Percentiles rank a stretch among this genome's conserved stretches.
Evolutionary conservation across 495 filamentous ascomycete genomes (phyloP).

Genomic region (Hypomontagnella monticulosa): DNA sequence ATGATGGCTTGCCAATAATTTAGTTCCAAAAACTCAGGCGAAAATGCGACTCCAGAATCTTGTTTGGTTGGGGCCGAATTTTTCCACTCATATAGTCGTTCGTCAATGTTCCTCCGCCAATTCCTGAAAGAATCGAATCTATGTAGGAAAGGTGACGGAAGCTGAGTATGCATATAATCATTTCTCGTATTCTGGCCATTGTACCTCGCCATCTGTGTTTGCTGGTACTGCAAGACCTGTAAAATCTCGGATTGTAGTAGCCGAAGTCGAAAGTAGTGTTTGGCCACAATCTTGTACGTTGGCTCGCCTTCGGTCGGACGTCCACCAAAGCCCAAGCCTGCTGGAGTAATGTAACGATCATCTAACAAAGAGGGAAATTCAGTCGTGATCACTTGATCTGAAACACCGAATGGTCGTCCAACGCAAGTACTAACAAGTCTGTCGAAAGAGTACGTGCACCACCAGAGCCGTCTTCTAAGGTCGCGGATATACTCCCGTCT

Average conservation of each 20-base stretch:
- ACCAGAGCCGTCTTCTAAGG: slow-evolving; percentile 88
- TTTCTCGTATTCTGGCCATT: slow-evolving; percentile 68
- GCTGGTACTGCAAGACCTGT: slow-evolving; percentile 90
- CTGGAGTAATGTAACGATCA: slow-evolving; percentile 87
- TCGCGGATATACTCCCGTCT: slow-evolving; percentile 88
- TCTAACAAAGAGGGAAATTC: slow-evolving; percentile 90
- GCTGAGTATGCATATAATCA: slow-evolving; percentile 77
- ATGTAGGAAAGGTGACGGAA: slow-evolving; percentile 85
- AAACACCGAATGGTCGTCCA: slow-evolving; percentile 91
- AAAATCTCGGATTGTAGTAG: slow-evolving; percentile 94
- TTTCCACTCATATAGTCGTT: slow-evolving; percentile 86
- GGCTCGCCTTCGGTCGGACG: slow-evolving; percentile 63
- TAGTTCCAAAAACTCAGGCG: slow-evolving; percentile 84
- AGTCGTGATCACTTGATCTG: slow-evolving; percentile 91
- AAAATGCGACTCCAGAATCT: slow-evolving; percentile 87
- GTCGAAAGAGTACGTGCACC: slow-evolving; percentile 95
- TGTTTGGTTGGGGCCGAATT: slow-evolving; percentile 76
- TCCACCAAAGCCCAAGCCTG: slow-evolving; percentile 75
- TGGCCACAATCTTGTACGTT: slow-evolving; percentile 87
- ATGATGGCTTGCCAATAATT: slow-evolving; percentile 99
- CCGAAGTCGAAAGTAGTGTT: slow-evolving; percentile 93
- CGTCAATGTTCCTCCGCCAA: slow-evolving; percentile 90
- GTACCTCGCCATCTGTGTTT: slow-evolving; percentile 70
- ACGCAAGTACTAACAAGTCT: slow-evolving; percentile 92
- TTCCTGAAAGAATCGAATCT: slow-evolving; percentile 85